Conservation (phyloP, 129 eudicot genomes). For the sunflower (Helianthus annuus) region DNA sequence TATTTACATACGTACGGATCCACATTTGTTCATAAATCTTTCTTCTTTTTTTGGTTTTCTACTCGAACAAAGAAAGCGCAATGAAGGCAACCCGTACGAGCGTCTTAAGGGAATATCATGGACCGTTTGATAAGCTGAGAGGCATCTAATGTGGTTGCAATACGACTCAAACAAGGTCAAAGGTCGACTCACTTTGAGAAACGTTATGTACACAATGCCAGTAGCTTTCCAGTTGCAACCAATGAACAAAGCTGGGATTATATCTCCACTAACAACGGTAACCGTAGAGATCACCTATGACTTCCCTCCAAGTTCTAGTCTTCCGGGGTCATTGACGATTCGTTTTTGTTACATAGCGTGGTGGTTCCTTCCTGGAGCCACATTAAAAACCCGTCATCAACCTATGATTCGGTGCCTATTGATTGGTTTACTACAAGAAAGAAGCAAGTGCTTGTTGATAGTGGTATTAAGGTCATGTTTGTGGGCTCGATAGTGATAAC, state of each 20-base stretch:
- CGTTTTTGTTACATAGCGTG: slow-evolving; percentile 57
- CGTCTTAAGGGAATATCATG: slow-evolving; percentile 32
- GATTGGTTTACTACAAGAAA: slow-evolving; percentile 82
- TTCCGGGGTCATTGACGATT: slow-evolving; percentile 53
- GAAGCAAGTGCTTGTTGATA: too few relatives aligned
- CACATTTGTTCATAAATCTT: neutral
- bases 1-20: slow-evolving; percentile 27
- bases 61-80: neutral
- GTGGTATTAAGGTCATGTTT: slow-evolving; percentile 72
- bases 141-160: slow-evolving; percentile 65
- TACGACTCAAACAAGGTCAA: slow-evolving; percentile 61
- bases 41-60: neutral
- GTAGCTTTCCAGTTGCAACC: slow-evolving; percentile 76
- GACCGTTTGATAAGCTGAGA: slow-evolving; percentile 73
- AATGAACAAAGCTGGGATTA: slow-evolving; percentile 60
- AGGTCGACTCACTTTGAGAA: slow-evolving; percentile 65
- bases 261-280: slow-evolving; percentile 58
- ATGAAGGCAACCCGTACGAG: slow-evolving; percentile 6
- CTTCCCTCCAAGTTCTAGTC: slow-evolving; percentile 37
- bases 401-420: slow-evolving; percentile 55
- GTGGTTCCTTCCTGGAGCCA: slow-evolving; percentile 81
- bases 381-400: slow-evolving; percentile 55
- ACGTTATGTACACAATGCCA: slow-evolving; percentile 89
- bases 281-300: slow-evolving; percentile 55
- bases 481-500: slow-evolving; percentile 66